Evolutionary conservation across 768 basidiomycete genomes (phyloP).

Genomic region (Postia placenta): DNA sequence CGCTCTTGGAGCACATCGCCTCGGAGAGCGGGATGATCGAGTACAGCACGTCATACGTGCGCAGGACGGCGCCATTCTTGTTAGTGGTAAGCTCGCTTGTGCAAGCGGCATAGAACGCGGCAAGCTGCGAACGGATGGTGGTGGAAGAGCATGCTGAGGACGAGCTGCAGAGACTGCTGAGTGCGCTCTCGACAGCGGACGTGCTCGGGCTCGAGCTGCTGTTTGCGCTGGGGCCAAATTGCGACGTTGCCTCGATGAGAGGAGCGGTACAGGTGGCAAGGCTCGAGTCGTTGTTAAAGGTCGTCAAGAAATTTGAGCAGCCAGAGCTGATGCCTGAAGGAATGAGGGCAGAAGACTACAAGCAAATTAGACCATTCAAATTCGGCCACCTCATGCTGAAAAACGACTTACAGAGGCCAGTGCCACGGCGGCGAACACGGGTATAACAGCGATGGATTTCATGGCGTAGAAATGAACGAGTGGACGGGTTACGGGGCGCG

Average conservation of each 20-base stretch:
- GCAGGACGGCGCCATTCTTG: slow-evolving; percentile 43
- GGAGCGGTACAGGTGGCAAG: slow-evolving; percentile 57
- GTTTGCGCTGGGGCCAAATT: slow-evolving; percentile 43
- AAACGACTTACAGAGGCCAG: slow-evolving; percentile 43
- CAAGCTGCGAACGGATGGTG: slow-evolving; percentile 54
- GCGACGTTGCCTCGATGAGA: slow-evolving; percentile 52
- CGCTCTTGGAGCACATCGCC: slow-evolving; percentile 75
- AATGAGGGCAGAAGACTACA: slow-evolving; percentile 45
- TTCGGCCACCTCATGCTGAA: too few species aligned
- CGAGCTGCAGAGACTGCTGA: slow-evolving; percentile 51
- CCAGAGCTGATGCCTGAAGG: slow-evolving; percentile 53
- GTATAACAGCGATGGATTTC: slow-evolving; percentile 47
- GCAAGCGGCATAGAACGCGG: slow-evolving; percentile 69
- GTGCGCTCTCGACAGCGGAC: slow-evolving; percentile 41
- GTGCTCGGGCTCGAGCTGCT: slow-evolving; percentile 28
- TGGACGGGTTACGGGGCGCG: slow-evolving; percentile 32
- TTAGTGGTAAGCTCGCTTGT: slow-evolving; percentile 55
- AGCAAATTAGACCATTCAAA: slow-evolving; percentile 7
- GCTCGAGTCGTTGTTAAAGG: slow-evolving; percentile 54
- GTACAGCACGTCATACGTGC: slow-evolving; percentile 80
- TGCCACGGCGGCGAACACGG: slow-evolving; percentile 44
- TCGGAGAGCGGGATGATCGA: slow-evolving; percentile 52
- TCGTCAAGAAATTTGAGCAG: slow-evolving; percentile 54
- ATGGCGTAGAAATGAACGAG: slow-evolving; percentile 36
- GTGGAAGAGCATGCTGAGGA: slow-evolving; percentile 48